These are phyloP conservation scores for Neofusicoccum cordaticola DNA, from an alignment of 2,329 filamentous ascomycete genomes.

Conservation along the genomic window DNA sequence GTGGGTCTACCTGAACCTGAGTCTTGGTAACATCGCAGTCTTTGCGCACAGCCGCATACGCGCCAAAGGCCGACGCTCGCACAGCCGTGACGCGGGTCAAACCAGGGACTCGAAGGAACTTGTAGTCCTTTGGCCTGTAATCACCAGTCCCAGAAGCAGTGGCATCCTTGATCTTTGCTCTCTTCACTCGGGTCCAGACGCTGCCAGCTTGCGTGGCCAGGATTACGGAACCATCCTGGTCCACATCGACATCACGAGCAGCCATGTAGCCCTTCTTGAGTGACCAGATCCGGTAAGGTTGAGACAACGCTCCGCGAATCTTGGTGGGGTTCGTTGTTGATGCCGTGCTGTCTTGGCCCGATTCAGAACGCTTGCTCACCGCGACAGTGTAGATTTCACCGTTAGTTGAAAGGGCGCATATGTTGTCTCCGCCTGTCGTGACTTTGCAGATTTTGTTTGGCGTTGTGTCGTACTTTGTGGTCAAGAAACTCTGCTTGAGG, in stretches of 20 bases:
- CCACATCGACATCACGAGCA: slow-evolving; percentile 80
- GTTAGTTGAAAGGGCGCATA: slow-evolving; percentile 78
- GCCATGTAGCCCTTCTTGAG: slow-evolving; percentile 81
- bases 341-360: slow-evolving; percentile 53
- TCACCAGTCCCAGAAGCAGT: slow-evolving; percentile 50
- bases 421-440: slow-evolving; percentile 82
- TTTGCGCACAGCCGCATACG: slow-evolving; percentile 81
- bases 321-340: slow-evolving; percentile 93
- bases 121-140: slow-evolving; percentile 80
- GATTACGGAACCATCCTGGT: slow-evolving; percentile 91
- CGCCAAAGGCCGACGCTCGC: slow-evolving; percentile 82
- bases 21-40: slow-evolving; percentile 79
- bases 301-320: slow-evolving; percentile 76
- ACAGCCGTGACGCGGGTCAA: slow-evolving; percentile 82
- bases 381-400: slow-evolving; percentile 87
- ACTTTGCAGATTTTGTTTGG: slow-evolving; percentile 72
- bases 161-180: slow-evolving; percentile 73
- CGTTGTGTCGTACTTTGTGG: slow-evolving; percentile 62
- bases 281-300: slow-evolving; percentile 82
- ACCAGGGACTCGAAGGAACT: slow-evolving; percentile 86
- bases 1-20: slow-evolving; percentile 64
- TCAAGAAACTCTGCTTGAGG: slow-evolving; percentile 62
- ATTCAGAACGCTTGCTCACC: slow-evolving; percentile 66
- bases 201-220: slow-evolving; percentile 89
- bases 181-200: slow-evolving; percentile 85